Base-by-base conservation (phyloP, 73 alveolate species). In the Durusdinium trenchii region DNA sequence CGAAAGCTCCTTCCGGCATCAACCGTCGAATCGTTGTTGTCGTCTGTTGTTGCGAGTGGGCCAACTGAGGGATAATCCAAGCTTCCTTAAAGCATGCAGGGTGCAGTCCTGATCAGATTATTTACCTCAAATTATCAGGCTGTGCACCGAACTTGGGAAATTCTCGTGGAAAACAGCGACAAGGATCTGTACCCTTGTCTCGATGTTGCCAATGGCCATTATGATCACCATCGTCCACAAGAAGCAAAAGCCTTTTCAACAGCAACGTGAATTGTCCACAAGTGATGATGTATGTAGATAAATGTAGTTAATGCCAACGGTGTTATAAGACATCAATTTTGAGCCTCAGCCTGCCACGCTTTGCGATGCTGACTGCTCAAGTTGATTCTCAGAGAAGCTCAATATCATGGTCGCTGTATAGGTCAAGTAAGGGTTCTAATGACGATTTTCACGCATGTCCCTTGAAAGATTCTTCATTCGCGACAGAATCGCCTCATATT, bases 331-430 rank as follows among this genome's bases (percentile, higher is more conserved):
- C 12, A 20, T 71, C 5, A 32, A 71, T 57, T 57, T 23, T 57
- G 47, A 47, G 91, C 91, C 50, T 81, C 91, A 81, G 91, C 91
- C 71, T 76, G 60, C 7, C 35, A 50, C 91, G 91, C 91, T 81
- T 81, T 81, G 91, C 91, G 91, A 81, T 48, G 91, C 91, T 48
- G 91, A 67, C 91, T 45, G 91, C n/a, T 23, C 1, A 57, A 23
- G 32, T 81, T 32, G 36, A 48, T 57, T 61, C 91, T 67, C 91
- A 48, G 46, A 0, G 35, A 81, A 81, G 91, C 91, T 81, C 71
- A 81, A 81, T 67, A 81, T 64, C 71, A 28, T 48, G 46, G 46
- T 67, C 50, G 71, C 91, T 81, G 91, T 81, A n/a, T 45, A 46
- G 38, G 89, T 67, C 1, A 32, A 60, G n/a, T 60, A 23, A 32